These are phyloP conservation scores for Yamadazyma aaseri DNA, from an alignment of 1,139 yeast genomes.

Conservation along the genomic window DNA sequence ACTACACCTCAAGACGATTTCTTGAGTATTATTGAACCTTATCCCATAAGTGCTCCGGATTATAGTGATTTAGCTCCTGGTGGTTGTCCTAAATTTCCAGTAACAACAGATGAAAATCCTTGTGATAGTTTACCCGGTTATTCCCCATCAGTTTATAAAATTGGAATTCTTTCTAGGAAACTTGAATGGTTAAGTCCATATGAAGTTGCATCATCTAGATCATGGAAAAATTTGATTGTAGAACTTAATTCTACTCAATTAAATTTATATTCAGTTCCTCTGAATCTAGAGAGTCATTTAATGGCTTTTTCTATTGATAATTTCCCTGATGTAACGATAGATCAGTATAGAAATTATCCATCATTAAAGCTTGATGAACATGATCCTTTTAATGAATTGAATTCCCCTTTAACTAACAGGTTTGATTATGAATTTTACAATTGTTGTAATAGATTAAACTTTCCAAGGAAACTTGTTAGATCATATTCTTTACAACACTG, in stretches of 20 bases:
- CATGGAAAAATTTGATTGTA: slow-evolving; percentile 63
- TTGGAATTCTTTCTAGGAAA: slow-evolving; percentile 54
- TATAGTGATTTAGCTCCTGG: slow-evolving; percentile 47
- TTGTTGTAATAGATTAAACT: slow-evolving; percentile 29
- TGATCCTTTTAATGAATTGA: slow-evolving; percentile 11
- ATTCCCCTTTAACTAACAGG: slow-evolving; percentile 31
- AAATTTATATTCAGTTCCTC: slow-evolving; percentile 53
- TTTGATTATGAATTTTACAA: slow-evolving; percentile 39
- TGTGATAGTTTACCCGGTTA: slow-evolving; percentile 46
- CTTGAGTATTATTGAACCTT: slow-evolving; percentile 47
- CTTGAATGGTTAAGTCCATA: slow-evolving; percentile 68
- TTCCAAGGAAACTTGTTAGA: slow-evolving; percentile 35
- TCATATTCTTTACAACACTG: slow-evolving; percentile 71
- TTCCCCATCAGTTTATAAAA: slow-evolving; percentile 55
- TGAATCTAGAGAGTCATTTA: slow-evolving; percentile 30
- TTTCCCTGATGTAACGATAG: slow-evolving; percentile 2
- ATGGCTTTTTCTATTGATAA: slow-evolving; percentile 17
- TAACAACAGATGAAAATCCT: slow-evolving; percentile 15
- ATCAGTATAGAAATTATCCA: slow-evolving; percentile 8
- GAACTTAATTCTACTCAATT: slow-evolving; percentile 76
- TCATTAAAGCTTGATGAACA: slow-evolving; percentile 1
- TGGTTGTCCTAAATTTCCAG: slow-evolving; percentile 53
- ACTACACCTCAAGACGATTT: slow-evolving; percentile 17
- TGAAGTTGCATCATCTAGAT: slow-evolving; percentile 56
- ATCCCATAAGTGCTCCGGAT: slow-evolving; percentile 50